A percentile compares a stretch with the other conserved stretches of the same genome.
Conservation (phyloP, 768 basidiomycete genomes). For the Rhodosporidiobolus odoratus region DNA sequence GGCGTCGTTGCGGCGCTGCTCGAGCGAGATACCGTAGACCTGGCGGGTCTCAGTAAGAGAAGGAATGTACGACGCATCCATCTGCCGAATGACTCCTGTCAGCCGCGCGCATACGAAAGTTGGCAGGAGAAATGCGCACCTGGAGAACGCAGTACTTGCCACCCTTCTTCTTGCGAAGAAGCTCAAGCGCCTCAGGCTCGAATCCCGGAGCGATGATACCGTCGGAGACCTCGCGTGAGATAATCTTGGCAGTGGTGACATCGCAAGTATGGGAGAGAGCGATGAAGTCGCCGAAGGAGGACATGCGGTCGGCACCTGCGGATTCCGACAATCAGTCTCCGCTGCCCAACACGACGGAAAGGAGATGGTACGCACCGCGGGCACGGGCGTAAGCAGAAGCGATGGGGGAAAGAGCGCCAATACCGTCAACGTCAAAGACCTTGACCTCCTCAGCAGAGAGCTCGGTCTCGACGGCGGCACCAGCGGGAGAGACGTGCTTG, state of each 20-base stretch:
- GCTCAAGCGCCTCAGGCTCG: constrained; percentile 74
- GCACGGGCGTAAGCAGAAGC: constrained; percentile 94
- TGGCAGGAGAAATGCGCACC: constrained; percentile 50
- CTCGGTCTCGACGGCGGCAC: constrained; percentile 74
- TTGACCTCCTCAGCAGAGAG: constrained; percentile 78
- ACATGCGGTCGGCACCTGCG: constrained; percentile 93
- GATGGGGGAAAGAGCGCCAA: constrained; percentile 79
- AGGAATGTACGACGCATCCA: constrained; percentile 78
- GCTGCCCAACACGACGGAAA: background rate
- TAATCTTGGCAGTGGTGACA: constrained; percentile 87
- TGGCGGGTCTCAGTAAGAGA: constrained; percentile 81
- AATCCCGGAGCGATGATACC: constrained; percentile 97
- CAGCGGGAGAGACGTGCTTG: constrained; percentile 99
- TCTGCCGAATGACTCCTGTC: constrained; percentile 52
- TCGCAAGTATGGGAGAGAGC: constrained; percentile 90
- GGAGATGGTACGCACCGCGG: constrained; percentile 58
- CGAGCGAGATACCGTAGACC: constrained; percentile 84
- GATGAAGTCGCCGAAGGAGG: constrained; percentile 98
- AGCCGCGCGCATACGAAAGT: background rate
- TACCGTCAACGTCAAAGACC: constrained; percentile 92
- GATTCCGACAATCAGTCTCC: background rate
- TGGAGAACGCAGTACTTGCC: constrained; percentile 97
- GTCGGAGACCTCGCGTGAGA: constrained; percentile 97
- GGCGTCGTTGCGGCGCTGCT: constrained; percentile 82
- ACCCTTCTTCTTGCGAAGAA: constrained; percentile 90